phyloP scores from a whole-genome alignment of 306 rosid species.

The Vicia sativa region DNA sequence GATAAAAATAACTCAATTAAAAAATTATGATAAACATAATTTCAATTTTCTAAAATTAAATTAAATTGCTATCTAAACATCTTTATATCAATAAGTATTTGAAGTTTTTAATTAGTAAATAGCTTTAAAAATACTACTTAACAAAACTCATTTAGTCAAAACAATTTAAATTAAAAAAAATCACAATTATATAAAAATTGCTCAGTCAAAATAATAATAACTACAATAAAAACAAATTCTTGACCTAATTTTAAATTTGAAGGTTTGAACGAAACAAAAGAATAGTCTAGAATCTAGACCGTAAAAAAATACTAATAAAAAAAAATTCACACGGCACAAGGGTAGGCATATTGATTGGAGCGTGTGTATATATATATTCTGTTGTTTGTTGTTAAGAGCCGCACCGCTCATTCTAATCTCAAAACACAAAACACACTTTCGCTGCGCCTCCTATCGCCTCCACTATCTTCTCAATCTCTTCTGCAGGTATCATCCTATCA shows the following conservation, averaged over 20 bases:
- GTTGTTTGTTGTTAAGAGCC: background rate
- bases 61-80: background rate
- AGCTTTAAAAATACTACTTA: background rate
- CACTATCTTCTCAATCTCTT: constrained; percentile 6
- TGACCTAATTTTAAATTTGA: background rate
- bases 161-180: background rate
- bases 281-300: background rate
- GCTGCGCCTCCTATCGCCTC: constrained; percentile 14
- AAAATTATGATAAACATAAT: background rate
- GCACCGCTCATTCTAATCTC: constrained; percentile 1
- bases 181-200: background rate
- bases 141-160: background rate
- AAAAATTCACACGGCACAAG: background rate
- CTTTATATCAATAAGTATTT: background rate
- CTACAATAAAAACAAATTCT: no score
- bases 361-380: background rate
- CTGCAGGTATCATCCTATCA: constrained; percentile 1
- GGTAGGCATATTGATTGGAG: background rate
- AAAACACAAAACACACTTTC: background rate
- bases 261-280: background rate
- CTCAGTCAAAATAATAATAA: background rate
- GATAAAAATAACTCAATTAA: background rate
- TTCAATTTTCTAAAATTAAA: background rate
- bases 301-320: background rate
- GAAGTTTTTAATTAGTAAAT: background rate